Evolutionary conservation across 1,284 basidiomycete species (phyloP).

Genomic region (Volvariella volvacea): DNA sequence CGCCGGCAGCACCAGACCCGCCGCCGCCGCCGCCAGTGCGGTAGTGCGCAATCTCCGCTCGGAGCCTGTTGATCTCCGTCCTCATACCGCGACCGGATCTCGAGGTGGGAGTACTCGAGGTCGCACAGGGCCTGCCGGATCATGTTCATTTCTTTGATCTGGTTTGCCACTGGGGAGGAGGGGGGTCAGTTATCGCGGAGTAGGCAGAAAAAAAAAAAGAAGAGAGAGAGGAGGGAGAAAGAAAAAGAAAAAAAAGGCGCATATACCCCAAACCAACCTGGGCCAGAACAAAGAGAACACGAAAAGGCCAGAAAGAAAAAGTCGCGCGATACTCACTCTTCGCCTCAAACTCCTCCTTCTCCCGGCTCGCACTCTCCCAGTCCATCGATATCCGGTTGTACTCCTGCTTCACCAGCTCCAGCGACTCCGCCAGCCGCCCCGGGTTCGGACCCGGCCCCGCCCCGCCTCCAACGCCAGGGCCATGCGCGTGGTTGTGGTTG

Average conservation of each 20-base stretch:
- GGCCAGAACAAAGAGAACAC: too few species aligned
- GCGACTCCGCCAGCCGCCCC: background rate
- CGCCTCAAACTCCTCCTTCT: background rate
- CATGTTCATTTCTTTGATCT: constrained; percentile 38
- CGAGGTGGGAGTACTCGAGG: constrained; percentile 36
- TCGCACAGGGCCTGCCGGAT: constrained; percentile 41
- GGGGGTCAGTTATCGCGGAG: background rate
- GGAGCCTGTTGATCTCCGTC: constrained; percentile 32
- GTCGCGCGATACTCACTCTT: background rate
- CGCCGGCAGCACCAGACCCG: background rate
- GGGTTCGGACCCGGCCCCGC: background rate
- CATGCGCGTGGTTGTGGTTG: too few species aligned
- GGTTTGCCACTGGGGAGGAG: constrained; percentile 24
- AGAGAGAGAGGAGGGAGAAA: background rate
- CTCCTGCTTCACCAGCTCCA: background rate
- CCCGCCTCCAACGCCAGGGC: background rate
- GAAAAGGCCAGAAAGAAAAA: too few species aligned
- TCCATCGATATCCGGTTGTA: background rate
- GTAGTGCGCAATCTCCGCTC: constrained; percentile 17
- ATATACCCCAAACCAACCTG: too few species aligned
- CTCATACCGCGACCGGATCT: constrained; percentile 37
- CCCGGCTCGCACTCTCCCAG: background rate
- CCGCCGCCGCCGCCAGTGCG: background rate
- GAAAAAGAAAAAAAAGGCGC: background rate
- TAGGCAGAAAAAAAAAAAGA: background rate